Evolutionary conservation across 2,329 filamentous ascomycete genomes (phyloP), one percentile per base, ranked within the genome.

Genomic region (Simplicillium aogashimaense): DNA sequence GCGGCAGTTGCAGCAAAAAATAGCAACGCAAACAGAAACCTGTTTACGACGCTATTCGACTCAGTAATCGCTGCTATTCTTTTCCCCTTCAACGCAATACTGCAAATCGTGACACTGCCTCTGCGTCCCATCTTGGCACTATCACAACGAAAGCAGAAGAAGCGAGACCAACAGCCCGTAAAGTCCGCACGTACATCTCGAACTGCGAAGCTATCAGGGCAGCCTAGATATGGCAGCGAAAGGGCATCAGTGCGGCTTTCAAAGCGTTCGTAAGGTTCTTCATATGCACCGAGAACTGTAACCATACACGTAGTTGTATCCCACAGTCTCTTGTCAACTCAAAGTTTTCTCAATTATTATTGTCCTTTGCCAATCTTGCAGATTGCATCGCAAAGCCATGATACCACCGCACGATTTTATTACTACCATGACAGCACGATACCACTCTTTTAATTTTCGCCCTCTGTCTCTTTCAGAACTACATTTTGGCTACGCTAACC

Each of bases 1-100:
- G 86, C 86, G 3, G 83, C 84, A 0, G 83, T 83, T 0, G 85
- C 84, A 1, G 80, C 80, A 9, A 73, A 69, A 53, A 65, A 66
- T 45, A 67, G 62, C 43, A 58, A 59, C 36, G 59, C 58, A 50
- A 59, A 58, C 16, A 33, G 11, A 7, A 32, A 12, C 30, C 11
- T 67, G 5, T 41, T 66, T 9, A 47, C 52, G 7, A 65, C 64
- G 58, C 33, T 59, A n/a, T 43, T 61, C 9, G 65, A 66, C 25
- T 59, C 53, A 35, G 43, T 58, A 13, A 49, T 61, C 10, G 51
- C 55, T 9, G 35, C 63, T 0, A 38, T 61, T 7, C 50, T 67
- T 15, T 50, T 71, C n/a, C 70, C 70, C 1, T 53, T 72, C 20
- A 61, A 62, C 15, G 54, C 61, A 0, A 41, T 61, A 3, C 35